A percentile compares a stretch with the other conserved stretches of the same genome.
These are phyloP conservation scores for Tetraselmis chui DNA, from an alignment of 139 green algal genomes.

Conservation along the genomic window DNA sequence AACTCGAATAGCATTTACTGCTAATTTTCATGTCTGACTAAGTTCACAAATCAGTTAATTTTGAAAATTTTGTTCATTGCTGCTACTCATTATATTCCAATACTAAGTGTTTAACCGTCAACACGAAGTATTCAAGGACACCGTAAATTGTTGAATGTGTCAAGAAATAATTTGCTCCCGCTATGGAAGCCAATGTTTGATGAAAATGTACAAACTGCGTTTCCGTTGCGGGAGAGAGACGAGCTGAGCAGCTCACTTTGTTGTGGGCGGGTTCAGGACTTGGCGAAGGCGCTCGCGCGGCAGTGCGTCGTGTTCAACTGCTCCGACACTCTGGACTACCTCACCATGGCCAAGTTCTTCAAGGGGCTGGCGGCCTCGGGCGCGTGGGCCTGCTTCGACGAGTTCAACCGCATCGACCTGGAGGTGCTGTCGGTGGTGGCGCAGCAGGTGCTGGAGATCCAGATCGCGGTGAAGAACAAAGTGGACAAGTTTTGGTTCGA, in stretches of 20 bases:
- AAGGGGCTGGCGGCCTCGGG: conserved; percentile 27
- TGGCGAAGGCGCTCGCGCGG: conserved; percentile 24
- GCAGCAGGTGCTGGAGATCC: conserved; percentile 33
- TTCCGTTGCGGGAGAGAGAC: conserved; percentile 47
- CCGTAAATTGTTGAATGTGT: too few species aligned
- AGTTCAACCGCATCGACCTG: conserved; percentile 45
- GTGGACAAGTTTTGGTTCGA: conserved; percentile 28
- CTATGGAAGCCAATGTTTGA: too few species aligned
- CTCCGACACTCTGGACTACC: conserved; percentile 32
- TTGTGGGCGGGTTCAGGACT: background rate
- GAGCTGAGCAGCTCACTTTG: too few species aligned
- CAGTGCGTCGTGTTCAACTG: conserved; percentile 48
- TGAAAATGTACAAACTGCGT: too few species aligned
- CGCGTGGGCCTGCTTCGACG: conserved; percentile 38
- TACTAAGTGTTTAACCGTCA: background rate
- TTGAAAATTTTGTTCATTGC: too few species aligned
- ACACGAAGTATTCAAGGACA: too few species aligned
- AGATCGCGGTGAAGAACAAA: conserved; percentile 20
- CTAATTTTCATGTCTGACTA: too few species aligned
- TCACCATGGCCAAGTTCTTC: conserved; percentile 40
- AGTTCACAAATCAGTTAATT: too few species aligned
- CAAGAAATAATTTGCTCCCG: too few species aligned
- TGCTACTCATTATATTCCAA: too few species aligned
- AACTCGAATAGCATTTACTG: too few species aligned
- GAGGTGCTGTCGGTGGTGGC: conserved; percentile 34